These are phyloP conservation scores for Mycena leptocephala DNA, from an alignment of 768 basidiomycete species.

Conservation along the genomic window DNA sequence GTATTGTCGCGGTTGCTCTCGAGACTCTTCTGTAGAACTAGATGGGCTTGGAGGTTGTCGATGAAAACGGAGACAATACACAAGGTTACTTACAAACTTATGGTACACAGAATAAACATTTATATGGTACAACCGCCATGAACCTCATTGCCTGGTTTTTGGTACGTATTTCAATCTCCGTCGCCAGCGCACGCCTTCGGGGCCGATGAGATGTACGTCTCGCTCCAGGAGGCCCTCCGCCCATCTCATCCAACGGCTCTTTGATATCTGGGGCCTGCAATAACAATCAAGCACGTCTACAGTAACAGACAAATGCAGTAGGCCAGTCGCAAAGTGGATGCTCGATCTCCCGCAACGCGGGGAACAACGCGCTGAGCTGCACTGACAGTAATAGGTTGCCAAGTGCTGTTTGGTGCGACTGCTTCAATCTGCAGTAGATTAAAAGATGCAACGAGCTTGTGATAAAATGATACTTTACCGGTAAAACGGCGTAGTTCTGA, in stretches of 20 bases:
- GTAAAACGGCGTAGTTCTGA: neutral
- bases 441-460: neutral
- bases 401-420: neutral
- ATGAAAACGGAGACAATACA: too few relatives aligned
- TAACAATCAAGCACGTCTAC: neutral
- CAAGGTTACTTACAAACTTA: too few relatives aligned
- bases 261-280: neutral
- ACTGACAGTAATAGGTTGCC: neutral
- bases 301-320: neutral
- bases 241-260: too few relatives aligned
- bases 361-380: neutral
- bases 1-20: too few relatives aligned
- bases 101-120: too few relatives aligned
- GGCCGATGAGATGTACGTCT: neutral
- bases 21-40: too few relatives aligned
- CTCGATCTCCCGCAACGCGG: too few relatives aligned
- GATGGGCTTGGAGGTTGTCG: too few relatives aligned
- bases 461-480: neutral
- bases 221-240: neutral
- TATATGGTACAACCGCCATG: too few relatives aligned
- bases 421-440: neutral
- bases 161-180: too few relatives aligned
- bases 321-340: conserved; percentile 3
- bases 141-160: too few relatives aligned
- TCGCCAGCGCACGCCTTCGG: neutral